Base-by-base conservation (phyloP, 768 basidiomycete genomes). In the Termitomyces sp. region DNA sequence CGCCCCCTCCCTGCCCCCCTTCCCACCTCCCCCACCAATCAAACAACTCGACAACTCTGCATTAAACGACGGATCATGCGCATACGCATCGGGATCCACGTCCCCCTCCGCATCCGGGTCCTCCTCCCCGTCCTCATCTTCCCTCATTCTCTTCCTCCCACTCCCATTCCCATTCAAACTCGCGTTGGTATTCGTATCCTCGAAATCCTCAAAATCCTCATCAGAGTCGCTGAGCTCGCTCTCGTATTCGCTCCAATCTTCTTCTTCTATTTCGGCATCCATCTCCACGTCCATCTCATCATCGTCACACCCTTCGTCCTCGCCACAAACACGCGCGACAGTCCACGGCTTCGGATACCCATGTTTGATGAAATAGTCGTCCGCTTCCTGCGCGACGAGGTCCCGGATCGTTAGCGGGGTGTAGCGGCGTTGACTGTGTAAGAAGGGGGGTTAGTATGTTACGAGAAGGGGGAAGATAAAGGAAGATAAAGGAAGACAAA, bases 41-140 rank as follows among this genome's bases (percentile, higher is more conserved):
- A 62, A 55, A 20, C 63, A 66, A 27, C 66, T 67, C 6, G 69
- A 71, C n/a, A 74, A 60, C 58, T 71, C 72, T 1, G 69, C 65
- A 22, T 73, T 73, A 54, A 73, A 75, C 15, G 69, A 67, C 7
- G 73, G 73, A 42, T 75, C 73, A 7, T 65, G 61, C 43, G 53
- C 53, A 12, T 64, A 69, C 9, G 70, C 66, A 52, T 71, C 70
- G 25, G 70, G 66, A 18, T 71, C 72, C 10, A 63, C 60, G 48
- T 70, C 72, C 27, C 68, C 68, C 49, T 68, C 70, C n/a, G 68
- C 70, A 20, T 70, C 69, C 1, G 61, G 63, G 46, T 70, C 69
- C 39, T 64, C 61, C 18, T 68, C 64, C 4, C n/a, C n/a, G n/a
- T n/a, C n/a, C n/a, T n/a, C n/a, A n/a, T n/a, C n/a, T n/a, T n/a